Evolutionary conservation across 2,329 filamentous ascomycete genomes (phyloP).

Genomic region (Pestalotiopsis sp.): DNA sequence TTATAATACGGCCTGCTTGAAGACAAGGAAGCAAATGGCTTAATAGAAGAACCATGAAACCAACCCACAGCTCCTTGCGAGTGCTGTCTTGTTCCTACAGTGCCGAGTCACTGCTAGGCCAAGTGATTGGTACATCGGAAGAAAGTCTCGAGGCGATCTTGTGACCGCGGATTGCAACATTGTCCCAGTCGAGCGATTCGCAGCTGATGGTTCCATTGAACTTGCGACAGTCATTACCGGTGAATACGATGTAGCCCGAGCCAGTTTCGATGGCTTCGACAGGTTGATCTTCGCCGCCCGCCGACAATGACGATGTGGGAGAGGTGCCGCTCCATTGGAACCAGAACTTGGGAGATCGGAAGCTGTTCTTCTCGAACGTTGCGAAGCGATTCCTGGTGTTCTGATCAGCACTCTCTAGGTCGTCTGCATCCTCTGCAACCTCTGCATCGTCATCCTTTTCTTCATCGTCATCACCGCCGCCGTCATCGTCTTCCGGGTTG

Average conservation of each 20-base stretch:
- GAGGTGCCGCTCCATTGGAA: slow-evolving; percentile 20
- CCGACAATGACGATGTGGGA: background rate
- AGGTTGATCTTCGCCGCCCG: background rate
- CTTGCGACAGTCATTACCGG: slow-evolving; percentile 25
- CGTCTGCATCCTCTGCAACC: background rate
- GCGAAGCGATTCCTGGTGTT: slow-evolving; percentile 14
- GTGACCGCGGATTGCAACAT: slow-evolving; percentile 21
- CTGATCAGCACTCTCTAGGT: slow-evolving; percentile 7
- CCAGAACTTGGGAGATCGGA: slow-evolving; percentile 28
- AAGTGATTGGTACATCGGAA: slow-evolving; percentile 10
- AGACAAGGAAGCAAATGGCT: background rate
- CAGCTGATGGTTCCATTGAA: slow-evolving; percentile 26
- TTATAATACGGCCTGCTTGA: background rate
- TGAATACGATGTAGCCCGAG: slow-evolving; percentile 27
- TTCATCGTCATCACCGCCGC: background rate
- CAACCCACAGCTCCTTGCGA: too few species aligned
- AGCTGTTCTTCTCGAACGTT: slow-evolving; percentile 27
- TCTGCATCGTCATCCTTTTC: background rate
- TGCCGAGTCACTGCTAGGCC: background rate
- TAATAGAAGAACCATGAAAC: background rate
- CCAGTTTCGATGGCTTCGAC: slow-evolving; percentile 12
- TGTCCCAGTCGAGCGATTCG: slow-evolving; percentile 23
- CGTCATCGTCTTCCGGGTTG: background rate
- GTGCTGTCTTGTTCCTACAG: background rate
- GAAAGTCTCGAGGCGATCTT: slow-evolving; percentile 21